phyloP scores from a whole-genome alignment of 495 filamentous ascomycete species.

The Aspergillus heteromorphus region DNA sequence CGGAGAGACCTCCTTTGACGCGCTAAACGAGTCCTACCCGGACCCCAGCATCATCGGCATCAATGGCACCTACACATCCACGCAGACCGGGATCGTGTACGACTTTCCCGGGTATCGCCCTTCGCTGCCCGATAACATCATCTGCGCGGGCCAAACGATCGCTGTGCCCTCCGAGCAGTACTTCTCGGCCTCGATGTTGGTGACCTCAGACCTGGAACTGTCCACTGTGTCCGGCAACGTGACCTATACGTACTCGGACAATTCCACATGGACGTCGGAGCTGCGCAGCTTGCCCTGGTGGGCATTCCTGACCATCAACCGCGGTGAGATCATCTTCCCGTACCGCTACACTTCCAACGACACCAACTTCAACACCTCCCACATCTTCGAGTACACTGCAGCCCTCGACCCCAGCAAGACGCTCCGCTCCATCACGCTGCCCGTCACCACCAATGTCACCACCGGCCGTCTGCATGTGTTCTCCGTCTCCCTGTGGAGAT shows the following conservation, averaged over 20 bases:
- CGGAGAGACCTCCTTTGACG: not conserved
- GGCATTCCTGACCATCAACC: not conserved
- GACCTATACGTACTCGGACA: not conserved
- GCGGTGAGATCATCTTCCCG: not conserved
- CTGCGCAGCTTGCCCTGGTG: not conserved
- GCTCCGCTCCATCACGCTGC: not conserved
- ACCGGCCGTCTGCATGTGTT: conserved; percentile 19
- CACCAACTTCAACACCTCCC: conserved; percentile 1
- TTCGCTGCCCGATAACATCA: not conserved
- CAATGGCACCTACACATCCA: not conserved
- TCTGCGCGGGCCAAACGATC: not conserved
- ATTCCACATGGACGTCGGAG: not conserved
- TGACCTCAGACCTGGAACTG: not conserved
- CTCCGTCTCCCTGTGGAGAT: conserved; percentile 20
- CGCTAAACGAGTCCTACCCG: not conserved
- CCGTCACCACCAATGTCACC: not conserved
- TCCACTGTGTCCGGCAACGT: not conserved
- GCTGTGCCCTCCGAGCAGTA: not conserved
- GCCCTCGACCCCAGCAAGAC: not conserved
- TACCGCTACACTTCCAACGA: not conserved
- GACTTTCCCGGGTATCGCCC: not conserved
- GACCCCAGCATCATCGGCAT: not conserved
- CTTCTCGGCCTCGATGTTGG: not conserved
- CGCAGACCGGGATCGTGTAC: not conserved
- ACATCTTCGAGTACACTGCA: not conserved